Evolutionary conservation across 2,329 filamentous ascomycete genomes (phyloP).

Genomic region (Nannizziopsis barbatae): DNA sequence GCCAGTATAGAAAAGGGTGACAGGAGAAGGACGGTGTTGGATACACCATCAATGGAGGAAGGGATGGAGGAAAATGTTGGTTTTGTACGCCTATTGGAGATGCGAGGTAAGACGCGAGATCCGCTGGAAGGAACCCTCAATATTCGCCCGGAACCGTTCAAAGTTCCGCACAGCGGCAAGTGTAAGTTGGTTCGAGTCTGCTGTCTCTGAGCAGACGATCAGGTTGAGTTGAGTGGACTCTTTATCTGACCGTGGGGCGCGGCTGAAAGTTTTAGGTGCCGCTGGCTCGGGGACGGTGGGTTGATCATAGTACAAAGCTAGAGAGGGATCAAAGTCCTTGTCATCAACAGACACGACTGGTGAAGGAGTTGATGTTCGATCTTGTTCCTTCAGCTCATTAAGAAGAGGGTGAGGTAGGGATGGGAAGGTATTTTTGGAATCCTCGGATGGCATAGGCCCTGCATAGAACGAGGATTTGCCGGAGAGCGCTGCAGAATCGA

Average conservation of each 20-base stretch:
- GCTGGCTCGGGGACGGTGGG: constrained; percentile 37
- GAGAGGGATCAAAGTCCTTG: constrained; percentile 42
- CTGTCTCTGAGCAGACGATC: constrained; percentile 38
- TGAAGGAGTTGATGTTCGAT: constrained; percentile 18
- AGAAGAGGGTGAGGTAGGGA: constrained; percentile 34
- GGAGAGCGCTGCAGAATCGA: constrained; percentile 53
- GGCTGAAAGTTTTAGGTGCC: constrained; percentile 29
- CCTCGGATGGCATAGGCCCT: constrained; percentile 35
- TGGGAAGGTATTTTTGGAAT: constrained; percentile 42
- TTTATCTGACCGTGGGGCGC: constrained; percentile 54
- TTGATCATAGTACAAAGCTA: constrained; percentile 42
- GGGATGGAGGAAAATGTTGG: background rate
- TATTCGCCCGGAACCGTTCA: constrained; percentile 29
- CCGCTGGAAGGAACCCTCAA: constrained; percentile 35
- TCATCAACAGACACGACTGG: constrained; percentile 38
- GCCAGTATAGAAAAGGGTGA: no score
- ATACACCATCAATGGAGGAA: background rate
- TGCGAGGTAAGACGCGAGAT: constrained; percentile 32
- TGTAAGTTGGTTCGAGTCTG: background rate
- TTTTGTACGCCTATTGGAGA: constrained; percentile 16
- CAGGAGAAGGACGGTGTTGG: no score
- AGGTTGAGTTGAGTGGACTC: constrained; percentile 51
- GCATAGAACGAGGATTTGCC: constrained; percentile 56
- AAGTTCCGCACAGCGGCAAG: constrained; percentile 25
- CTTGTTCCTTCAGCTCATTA: constrained; percentile 11